phyloP scores from a whole-genome alignment of 164 flowering plant genomes.

The Aristolochia contorta region DNA sequence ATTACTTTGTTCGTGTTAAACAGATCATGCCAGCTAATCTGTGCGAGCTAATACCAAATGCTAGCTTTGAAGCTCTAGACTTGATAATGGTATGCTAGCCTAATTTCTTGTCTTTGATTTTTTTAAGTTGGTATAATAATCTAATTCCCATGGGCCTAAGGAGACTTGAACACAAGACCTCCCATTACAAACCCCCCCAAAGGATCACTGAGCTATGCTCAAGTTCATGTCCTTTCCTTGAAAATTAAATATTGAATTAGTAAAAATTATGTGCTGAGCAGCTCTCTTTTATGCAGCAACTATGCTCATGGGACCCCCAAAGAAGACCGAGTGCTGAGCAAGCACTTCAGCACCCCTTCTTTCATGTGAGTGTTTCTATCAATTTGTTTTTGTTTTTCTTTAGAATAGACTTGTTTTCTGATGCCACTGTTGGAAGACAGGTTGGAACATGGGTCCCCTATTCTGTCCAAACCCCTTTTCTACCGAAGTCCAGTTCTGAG shows the following conservation, averaged over 20 bases:
- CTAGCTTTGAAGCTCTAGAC: slow-evolving; percentile 68
- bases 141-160: too few species aligned
- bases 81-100: slow-evolving; percentile 48
- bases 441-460: slow-evolving; percentile 38
- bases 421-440: slow-evolving; percentile 22
- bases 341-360: slow-evolving; percentile 70
- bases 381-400: slow-evolving; percentile 7
- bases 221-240: background rate
- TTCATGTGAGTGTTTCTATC: slow-evolving; percentile 38
- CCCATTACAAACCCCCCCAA: too few species aligned
- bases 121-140: too few species aligned
- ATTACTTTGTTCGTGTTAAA: background rate
- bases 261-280: background rate
- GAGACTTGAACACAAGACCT: too few species aligned
- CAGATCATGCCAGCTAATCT: slow-evolving; percentile 54
- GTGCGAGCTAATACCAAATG: slow-evolving; percentile 57
- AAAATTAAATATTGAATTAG: background rate
- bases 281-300: slow-evolving; percentile 27
- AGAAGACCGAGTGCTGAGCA: slow-evolving; percentile 79
- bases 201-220: too few species aligned
- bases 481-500: slow-evolving; percentile 22
- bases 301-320: slow-evolving; percentile 74
- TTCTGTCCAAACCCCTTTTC: slow-evolving; percentile 44
- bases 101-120: too few species aligned
- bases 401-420: slow-evolving; percentile 5